Evolutionary conservation across 371 early-diverging fungal genomes (phyloP), one percentile per base, ranked within the genome.

Genomic region (Pancytospora epiphaga): DNA sequence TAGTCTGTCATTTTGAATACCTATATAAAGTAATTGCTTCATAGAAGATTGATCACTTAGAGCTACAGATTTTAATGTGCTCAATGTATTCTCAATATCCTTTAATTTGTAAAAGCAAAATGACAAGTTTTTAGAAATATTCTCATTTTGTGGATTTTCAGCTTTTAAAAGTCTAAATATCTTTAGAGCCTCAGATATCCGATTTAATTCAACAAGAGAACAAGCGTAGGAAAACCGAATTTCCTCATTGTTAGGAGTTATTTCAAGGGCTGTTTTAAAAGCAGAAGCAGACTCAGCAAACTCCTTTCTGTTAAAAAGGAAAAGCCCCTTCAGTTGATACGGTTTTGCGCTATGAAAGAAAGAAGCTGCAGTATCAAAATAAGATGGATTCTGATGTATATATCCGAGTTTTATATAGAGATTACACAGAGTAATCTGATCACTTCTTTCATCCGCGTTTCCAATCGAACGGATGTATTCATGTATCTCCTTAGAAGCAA

Each of bases 201-300:
- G 36, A 2, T 62, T 18, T 0, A 62, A 27, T 19, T 50, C 58
- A 0, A 68, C 66, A 37, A 70, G 50, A 4, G 29, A 33, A 22
- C 56, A 75, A 27, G 66, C 76, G 52, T 70, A 67, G 2, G 58
- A 30, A 56, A 62, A 75, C 37, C 39, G 51, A 36, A 75, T 37
- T 1, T 56, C 61, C 3, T 60, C 62, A 50, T 62, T 66, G 22
- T 63, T 2, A 12, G 72, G 71, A 12, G 33, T 64, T 25, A 75
- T 29, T 25, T 39, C 6, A 6, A 70, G 52, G 19, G 58, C 64
- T 58, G 66, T 2, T 36, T 71, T 37, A 50, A 50, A 57, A 0
- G 56, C 58, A 2, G 0, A 1, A 49, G 37, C 30, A 37, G 70
- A n/a, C 1, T 39, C 39, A 38, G 19, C 54, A 43, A 32, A 62